Evolutionary conservation across 1,284 basidiomycete genomes (phyloP), one percentile per base, ranked within the genome.

Genomic region (Ganoderma lucidum): DNA sequence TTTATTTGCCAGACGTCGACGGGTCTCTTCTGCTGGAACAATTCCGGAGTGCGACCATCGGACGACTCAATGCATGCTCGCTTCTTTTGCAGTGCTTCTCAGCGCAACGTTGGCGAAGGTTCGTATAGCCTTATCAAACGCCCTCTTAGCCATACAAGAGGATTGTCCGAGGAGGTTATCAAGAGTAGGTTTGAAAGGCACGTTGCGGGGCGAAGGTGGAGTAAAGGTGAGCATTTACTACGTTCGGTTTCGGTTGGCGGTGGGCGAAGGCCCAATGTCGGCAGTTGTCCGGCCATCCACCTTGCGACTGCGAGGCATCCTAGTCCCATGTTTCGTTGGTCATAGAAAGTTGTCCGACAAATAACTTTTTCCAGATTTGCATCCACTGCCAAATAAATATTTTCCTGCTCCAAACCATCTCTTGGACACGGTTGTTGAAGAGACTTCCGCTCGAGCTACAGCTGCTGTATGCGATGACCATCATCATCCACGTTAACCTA

Each of bases 1-100:
- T 17, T 17, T 32, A n/a, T 32, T 32, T 30, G 41, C 41, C 51
- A 62, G 58, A 60, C 35, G 44, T 35, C 35, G 64, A 59, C 44
- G 28, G 48, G 59, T 35, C 35, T 32, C 3, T 44, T 62, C 66
- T 30, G 12, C 44, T 71, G 72, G 72, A 71, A 70, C 58, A 71
- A 70, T 37, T 42, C 72, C 72, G 72, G 72, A 71, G 72, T 70
- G 70, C 72, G 70, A 70, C 66, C 55, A 41, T 73, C 72, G 72
- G 72, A 70, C 66, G 56, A 68, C 64, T 66, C 32, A 62, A 71
- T 67, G 55, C 58, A 6, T 14, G 39, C 39, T 28, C 39, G 39
- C 53, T 42, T 32, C 63, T 35, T 15, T 44, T 32, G 44, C 17
- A 30, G 51, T 8, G 59, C 65, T 64, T 67, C 56, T 64, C 28